Evolutionary conservation across 768 basidiomycete genomes (phyloP).

Genomic region (Kwoniella sp.): DNA sequence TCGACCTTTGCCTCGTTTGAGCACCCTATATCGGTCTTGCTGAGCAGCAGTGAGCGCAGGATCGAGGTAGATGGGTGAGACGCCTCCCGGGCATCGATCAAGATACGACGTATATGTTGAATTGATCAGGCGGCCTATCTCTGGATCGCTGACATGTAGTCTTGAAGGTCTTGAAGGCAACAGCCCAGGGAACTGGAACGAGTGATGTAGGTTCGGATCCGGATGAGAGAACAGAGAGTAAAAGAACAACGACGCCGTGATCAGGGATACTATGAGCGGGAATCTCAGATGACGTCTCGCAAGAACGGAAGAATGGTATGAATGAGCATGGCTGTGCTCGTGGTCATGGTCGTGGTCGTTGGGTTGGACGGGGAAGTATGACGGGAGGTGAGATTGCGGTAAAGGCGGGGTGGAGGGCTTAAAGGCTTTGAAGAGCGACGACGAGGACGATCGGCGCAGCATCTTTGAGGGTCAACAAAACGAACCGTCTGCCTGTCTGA

Average conservation of each 20-base stretch:
- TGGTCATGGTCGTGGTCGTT: not conserved
- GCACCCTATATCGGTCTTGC: conserved; percentile 12
- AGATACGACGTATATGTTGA: conserved; percentile 9
- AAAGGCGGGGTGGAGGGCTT: conserved; percentile 2
- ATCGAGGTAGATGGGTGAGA: conserved; percentile 16
- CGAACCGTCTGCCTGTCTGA: no score
- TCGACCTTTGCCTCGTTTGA: not conserved
- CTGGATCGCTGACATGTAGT: conserved; percentile 7
- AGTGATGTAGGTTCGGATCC: conserved; percentile 8
- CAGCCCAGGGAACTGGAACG: conserved; percentile 34
- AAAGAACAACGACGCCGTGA: conserved; percentile 17
- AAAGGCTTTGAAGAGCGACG: conserved; percentile 9
- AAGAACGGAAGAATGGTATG: not conserved
- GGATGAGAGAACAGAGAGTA: conserved; percentile 24
- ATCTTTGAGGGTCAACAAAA: no score
- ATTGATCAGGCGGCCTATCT: not conserved
- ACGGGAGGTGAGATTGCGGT: not conserved
- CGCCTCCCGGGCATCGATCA: not conserved
- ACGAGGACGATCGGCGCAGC: conserved; percentile 11
- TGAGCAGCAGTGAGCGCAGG: conserved; percentile 14
- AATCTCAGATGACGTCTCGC: conserved; percentile 1
- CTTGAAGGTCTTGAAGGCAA: conserved; percentile 25
- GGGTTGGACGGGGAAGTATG: not conserved
- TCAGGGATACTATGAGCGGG: not conserved
- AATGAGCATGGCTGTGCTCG: not conserved